Base-by-base conservation (phyloP, 2,329 filamentous ascomycete genomes). In the Trichoderma sp. region DNA sequence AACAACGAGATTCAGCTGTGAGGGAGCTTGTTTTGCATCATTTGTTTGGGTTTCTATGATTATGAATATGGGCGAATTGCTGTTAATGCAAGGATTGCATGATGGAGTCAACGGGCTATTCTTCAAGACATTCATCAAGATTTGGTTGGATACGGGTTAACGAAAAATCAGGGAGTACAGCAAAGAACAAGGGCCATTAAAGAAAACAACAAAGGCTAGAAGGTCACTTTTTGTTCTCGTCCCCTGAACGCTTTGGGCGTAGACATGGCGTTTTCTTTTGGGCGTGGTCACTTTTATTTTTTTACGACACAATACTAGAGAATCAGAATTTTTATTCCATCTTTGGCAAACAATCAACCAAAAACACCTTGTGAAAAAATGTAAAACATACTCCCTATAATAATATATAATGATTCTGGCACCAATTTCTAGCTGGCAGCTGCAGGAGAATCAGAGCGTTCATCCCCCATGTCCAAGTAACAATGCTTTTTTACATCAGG, bases 1-100 rank as follows among this genome's bases (percentile, higher is more conserved):
- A 96, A 97, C 84, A 94, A 97, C 79, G 91, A 94, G 81, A 91
- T 95, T 76, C 95, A 98, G 86, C 86, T 98, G 82, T 98, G 81
- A 78, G n/a, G 41, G 21, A 38, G 33, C 21, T 50, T 63, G 27
- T 14, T 24, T 12, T 65, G 24, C n/a, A 45, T n/a, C n/a, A 45
- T n/a, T 38, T 53, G n/a, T 56, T 38, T 73, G 29, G 60, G 71
- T 31, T 65, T 65, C 16, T 53, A n/a, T 14, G 27, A 53, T 72
- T 21, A 64, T 71, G 41, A 59, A 24, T 64, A 75, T 64, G 56
- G 60, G 63, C 68, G 71, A 68, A 76, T 41, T 65, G 16, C 33
- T 66, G 50, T 56, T 74, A 31, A 21, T 33, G 24, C 24, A 21
- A 3, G 63, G n/a, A 45, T 66, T 74, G 63, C 33, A 24, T 74